Evolutionary conservation across 768 basidiomycete genomes (phyloP), one percentile per base, ranked within the genome.

Genomic region (Xerocomellus amylosporus): DNA sequence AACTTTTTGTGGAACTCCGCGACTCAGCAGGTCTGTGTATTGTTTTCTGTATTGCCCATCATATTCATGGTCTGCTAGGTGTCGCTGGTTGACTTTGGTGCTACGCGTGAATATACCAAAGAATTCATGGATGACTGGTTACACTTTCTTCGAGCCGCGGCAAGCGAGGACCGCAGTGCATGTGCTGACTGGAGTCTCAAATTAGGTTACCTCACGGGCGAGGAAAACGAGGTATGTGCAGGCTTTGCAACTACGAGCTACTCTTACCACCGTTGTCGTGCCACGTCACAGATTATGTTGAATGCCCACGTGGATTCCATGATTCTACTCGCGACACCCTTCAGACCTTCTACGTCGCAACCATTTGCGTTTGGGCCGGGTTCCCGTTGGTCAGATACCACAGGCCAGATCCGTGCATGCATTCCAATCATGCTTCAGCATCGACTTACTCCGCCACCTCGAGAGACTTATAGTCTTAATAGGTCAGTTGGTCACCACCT

Each of bases 11-110:
- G 90, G 86, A 88, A 94, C 69, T 62, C 77, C 0, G 55, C 73
- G 3, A 84, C 84, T 2, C 77, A 80, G 40, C 82, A 85, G 78
- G 89, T 87, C 19, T 24, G 67, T 38, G 40, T 17, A n/a, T 15
- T 19, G 19, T 10, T 33, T 39, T 41, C 34, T 46, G 17, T 34
- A 5, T n/a, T n/a, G 12, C 3, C 6, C 6, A 19, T 49, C n/a
- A 12, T 13, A 49, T 7, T 57, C 34, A 36, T 38, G 22, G 36
- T 30, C 37, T 5, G 33, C 38, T 56, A 91, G 85, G 75, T 95
- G 36, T 90, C 90, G 60, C 75, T 99, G 24, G 89, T 99, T 49
- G 97, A 99, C 71, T 98, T 98, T 64, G 97, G 97, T 31, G 97
- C 97, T 10, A 93, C 93, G 0, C 80, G 94, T 24, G 85, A 84